Evolutionary conservation across 371 early-diverging fungal genomes (phyloP), one percentile per base, ranked within the genome.

Genomic region (Mortierella sp.): DNA sequence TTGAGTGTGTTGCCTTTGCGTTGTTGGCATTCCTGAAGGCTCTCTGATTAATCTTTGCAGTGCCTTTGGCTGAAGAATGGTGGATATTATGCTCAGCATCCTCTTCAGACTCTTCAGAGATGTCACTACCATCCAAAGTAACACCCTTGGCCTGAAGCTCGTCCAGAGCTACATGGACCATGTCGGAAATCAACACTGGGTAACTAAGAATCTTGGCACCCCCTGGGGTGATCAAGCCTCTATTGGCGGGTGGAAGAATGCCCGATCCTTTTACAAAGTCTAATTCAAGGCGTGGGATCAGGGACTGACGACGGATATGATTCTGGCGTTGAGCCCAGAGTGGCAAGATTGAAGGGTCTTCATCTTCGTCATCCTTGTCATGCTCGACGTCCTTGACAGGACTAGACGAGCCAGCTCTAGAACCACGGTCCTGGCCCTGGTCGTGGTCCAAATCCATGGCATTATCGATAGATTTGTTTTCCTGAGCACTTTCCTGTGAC

Each of bases 141-240:
- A 41, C 73, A 48, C 67, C 58, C 22, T 76, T 71, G 28, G 77
- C 70, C 60, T 76, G 71, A 19, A 71, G 33, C 9, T 78, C 73
- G 45, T 82, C 77, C 4, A 83, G 40, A 3, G 63, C 67, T 19
- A 83, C 78, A 21, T 83, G 78, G 21, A 83, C 69, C 65, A 77
- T 65, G 22, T 77, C 78, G 0, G 83, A 80, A 28, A 80, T 68
- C 24, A 80, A 33, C 28, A 80, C 72, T n/a, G 81, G 75, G 47
- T 80, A 80, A 22, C 75, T 74, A 53, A 80, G 28, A 21, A 80
- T 80, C 41, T 62, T 70, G 28, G 81, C 81, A 0, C 81, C 81
- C n/a, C 81, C 81, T 7, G 40, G 58, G 0, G 81, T 75, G 40
- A 65, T 53, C 24, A 80, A 48, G 9, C 64, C 69, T 16, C 64